Conservation (phyloP, 805 yeast genomes). For the Zygotorulaspora danielsina region DNA sequence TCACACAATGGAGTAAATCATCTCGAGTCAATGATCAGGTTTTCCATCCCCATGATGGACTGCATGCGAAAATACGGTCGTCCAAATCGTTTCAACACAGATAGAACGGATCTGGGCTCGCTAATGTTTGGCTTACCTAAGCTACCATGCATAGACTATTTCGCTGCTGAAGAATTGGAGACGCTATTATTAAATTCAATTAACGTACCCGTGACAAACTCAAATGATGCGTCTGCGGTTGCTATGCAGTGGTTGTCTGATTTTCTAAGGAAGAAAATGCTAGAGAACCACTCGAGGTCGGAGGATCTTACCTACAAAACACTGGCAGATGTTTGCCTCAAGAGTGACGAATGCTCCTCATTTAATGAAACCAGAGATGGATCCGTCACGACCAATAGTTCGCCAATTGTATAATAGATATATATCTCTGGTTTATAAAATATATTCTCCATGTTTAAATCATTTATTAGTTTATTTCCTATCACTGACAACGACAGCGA, state of each 20-base stretch:
- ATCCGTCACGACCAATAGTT: constrained; percentile 8
- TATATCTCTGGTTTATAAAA: background rate
- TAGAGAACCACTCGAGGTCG: constrained; percentile 9
- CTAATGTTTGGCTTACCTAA: constrained; percentile 68
- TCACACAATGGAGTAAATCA: constrained; percentile 65
- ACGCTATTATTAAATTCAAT: constrained; percentile 9
- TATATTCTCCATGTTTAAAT: background rate
- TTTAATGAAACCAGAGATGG: constrained; percentile 4
- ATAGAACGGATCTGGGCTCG: constrained; percentile 48
- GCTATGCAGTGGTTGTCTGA: constrained; percentile 19
- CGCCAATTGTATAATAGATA: constrained; percentile 8
- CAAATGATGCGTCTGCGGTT: constrained; percentile 15
- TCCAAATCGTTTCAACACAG: constrained; percentile 54
- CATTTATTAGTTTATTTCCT: too few species aligned
- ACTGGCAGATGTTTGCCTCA: constrained; percentile 2
- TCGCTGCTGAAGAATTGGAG: constrained; percentile 30
- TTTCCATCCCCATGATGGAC: constrained; percentile 62
- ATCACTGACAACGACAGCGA: constrained; percentile 4
- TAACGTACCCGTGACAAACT: constrained; percentile 5
- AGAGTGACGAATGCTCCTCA: background rate
- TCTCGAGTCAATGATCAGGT: constrained; percentile 63
- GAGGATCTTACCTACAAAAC: constrained; percentile 28
- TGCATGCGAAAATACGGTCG: constrained; percentile 68
- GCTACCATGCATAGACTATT: constrained; percentile 59
- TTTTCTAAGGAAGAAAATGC: constrained; percentile 11